Conservation (phyloP, 2,329 filamentous ascomycete species). For the Xylaria sp. region DNA sequence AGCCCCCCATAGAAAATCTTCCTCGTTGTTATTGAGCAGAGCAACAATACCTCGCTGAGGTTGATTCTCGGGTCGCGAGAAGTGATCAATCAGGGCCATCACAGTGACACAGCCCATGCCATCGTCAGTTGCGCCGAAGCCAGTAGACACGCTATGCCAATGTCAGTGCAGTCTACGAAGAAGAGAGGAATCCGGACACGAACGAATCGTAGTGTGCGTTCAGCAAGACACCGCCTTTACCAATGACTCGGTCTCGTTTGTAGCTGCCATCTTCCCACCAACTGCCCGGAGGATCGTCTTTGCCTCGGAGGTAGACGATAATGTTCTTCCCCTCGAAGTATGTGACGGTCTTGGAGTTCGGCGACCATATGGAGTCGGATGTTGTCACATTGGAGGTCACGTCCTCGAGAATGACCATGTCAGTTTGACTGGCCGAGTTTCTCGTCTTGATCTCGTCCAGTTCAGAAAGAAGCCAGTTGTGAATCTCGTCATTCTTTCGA, state of each 20-base stretch:
- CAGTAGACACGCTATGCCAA: conserved; percentile 68
- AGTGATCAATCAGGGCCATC: conserved; percentile 81
- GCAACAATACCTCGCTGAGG: conserved; percentile 77
- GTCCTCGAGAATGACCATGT: conserved; percentile 73
- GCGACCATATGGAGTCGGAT: conserved; percentile 32
- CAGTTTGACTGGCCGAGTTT: conserved; percentile 46
- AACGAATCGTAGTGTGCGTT: conserved; percentile 88
- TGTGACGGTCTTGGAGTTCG: conserved; percentile 42
- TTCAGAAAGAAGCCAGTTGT: conserved; percentile 67
- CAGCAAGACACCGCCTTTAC: conserved; percentile 75
- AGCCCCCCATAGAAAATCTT: conserved; percentile 86
- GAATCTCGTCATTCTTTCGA: conserved; percentile 72
- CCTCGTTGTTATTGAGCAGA: conserved; percentile 91
- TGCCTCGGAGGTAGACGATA: conserved; percentile 83
- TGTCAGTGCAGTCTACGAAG: conserved; percentile 15
- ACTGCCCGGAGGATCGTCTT: conserved; percentile 62
- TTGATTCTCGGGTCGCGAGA: conserved; percentile 64
- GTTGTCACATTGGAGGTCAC: conserved; percentile 71
- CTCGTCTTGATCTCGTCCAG: conserved; percentile 63
- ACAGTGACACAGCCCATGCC: conserved; percentile 84
- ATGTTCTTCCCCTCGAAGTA: conserved; percentile 95
- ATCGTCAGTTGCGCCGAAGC: conserved; percentile 89
- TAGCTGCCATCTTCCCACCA: conserved; percentile 60
- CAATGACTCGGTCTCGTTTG: conserved; percentile 43
- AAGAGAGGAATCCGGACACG: conserved; percentile 24